Percentiles rank a stretch among this genome's conserved stretches.
phyloP scores from a whole-genome alignment of 1,284 basidiomycete genomes.

The Vanrija humicola region DNA sequence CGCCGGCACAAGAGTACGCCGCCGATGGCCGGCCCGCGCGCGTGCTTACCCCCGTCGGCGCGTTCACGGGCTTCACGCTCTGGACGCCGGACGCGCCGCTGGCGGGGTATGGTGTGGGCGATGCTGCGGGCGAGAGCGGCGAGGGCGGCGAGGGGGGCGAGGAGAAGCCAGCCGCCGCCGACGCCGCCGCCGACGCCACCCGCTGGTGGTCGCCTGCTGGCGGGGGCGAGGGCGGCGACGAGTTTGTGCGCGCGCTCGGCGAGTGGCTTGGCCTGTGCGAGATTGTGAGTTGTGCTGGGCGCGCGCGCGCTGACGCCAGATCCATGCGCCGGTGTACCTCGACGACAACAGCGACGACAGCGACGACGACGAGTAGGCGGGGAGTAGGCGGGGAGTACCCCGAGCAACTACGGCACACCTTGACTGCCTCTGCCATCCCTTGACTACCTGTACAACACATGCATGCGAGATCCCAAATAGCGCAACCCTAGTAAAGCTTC shows the following conservation, averaged over 20 bases:
- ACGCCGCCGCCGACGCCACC: no score
- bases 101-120: conserved; percentile 29
- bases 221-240: conserved; percentile 44
- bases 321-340: conserved; percentile 12
- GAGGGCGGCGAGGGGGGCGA: conserved; percentile 20
- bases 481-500: conserved; percentile 8
- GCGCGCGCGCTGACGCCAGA: conserved; percentile 3
- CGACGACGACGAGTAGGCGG: conserved; percentile 4
- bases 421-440: no score
- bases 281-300: conserved; percentile 24
- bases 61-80: conserved; percentile 32
- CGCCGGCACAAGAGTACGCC: neutral
- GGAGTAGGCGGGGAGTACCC: no score
- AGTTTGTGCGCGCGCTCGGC: conserved; percentile 42
- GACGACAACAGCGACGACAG: neutral
- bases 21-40: conserved; percentile 4
- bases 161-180: neutral
- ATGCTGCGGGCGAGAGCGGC: no score
- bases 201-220: conserved; percentile 42
- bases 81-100: conserved; percentile 43
- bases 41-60: conserved; percentile 24
- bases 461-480: neutral
- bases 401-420: no score
- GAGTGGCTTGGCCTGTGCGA: conserved; percentile 42
- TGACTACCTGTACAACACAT: no score